Percentiles rank a stretch among this genome's conserved stretches.
Conservation (phyloP, 163 green algal species). For the Chlamydomonas reinhardtii region DNA sequence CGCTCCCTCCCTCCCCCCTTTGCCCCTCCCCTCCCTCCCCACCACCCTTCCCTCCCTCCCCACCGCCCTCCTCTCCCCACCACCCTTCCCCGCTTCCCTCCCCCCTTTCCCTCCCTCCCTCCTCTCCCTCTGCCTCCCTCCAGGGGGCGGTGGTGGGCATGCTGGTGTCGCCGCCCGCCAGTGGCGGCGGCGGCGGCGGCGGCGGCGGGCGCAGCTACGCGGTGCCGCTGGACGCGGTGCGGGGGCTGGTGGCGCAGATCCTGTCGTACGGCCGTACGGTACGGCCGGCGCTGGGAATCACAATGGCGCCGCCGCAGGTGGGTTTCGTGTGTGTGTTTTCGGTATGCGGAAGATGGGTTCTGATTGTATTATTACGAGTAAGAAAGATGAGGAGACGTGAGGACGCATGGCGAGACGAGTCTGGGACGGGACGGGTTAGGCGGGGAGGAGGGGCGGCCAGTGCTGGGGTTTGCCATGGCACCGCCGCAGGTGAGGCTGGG, state of each 20-base stretch:
- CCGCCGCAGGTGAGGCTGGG: conserved; percentile 75
- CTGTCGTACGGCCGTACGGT: conserved; percentile 87
- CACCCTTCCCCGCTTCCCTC: conserved; percentile 13
- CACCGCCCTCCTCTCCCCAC: neutral
- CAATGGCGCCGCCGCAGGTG: conserved; percentile 90
- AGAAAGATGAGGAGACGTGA: too few relatives aligned
- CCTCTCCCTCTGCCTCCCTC: neutral
- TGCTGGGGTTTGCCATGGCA: conserved; percentile 95
- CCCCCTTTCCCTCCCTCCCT: neutral
- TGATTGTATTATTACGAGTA: too few relatives aligned
- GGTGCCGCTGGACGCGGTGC: conserved; percentile 71
- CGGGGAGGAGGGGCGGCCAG: too few relatives aligned
- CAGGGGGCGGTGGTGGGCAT: conserved; percentile 56
- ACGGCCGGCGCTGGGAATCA: conserved; percentile 93
- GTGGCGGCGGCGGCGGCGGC: neutral
- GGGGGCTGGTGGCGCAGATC: conserved; percentile 84
- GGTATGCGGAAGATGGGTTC: conserved; percentile 23
- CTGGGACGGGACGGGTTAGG: too few relatives aligned
- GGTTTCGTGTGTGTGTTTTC: too few relatives aligned
- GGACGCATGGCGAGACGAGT: too few relatives aligned
- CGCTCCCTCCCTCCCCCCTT: too few relatives aligned
- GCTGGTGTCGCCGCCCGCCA: conserved; percentile 27
- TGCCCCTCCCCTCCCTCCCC: too few relatives aligned
- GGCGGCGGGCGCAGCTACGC: conserved; percentile 47
- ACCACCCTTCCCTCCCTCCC: too few relatives aligned